Conservation (phyloP, 1,139 yeast genomes). For the Martiniozyma asiatica region DNA sequence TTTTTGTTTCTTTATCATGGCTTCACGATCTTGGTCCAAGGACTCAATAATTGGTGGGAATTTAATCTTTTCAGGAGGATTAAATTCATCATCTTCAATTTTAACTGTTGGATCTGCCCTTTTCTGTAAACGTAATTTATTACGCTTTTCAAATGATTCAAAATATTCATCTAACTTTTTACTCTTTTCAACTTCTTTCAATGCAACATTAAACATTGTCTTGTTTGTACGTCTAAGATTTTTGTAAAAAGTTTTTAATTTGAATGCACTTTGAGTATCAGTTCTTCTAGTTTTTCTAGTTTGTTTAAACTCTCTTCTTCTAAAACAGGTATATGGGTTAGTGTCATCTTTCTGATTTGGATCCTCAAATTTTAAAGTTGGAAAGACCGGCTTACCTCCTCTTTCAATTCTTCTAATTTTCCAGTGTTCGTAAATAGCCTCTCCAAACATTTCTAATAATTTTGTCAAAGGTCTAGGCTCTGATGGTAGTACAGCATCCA, state of each 20-base stretch:
- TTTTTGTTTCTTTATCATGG: conserved; percentile 2
- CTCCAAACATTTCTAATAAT: conserved; percentile 55
- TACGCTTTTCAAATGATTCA: conserved; percentile 58
- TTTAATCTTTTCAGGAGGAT: conserved; percentile 65
- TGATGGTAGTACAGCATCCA: conserved; percentile 35
- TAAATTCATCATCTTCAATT: conserved; percentile 78
- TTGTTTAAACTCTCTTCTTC: conserved; percentile 91
- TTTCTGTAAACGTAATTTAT: conserved; percentile 60
- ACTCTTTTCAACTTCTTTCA: conserved; percentile 56
- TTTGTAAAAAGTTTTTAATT: conserved; percentile 58
- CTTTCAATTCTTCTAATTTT: conserved; percentile 57
- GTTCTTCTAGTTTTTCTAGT: conserved; percentile 95
- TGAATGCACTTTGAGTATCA: conserved; percentile 81
- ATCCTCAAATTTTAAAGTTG: conserved; percentile 74
- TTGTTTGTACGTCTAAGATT: conserved; percentile 73
- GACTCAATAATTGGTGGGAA: conserved; percentile 14
- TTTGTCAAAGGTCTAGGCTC: conserved; percentile 36
- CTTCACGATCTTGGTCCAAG: background rate
- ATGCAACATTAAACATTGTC: conserved; percentile 57
- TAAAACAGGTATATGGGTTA: conserved; percentile 91
- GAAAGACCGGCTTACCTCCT: conserved; percentile 61
- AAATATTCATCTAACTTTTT: conserved; percentile 48
- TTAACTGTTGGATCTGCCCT: conserved; percentile 54
- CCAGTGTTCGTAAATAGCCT: conserved; percentile 72
- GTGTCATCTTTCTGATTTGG: conserved; percentile 79